These are phyloP conservation scores for Podospora conica DNA, from an alignment of 495 filamentous ascomycete species.

Conservation along the genomic window DNA sequence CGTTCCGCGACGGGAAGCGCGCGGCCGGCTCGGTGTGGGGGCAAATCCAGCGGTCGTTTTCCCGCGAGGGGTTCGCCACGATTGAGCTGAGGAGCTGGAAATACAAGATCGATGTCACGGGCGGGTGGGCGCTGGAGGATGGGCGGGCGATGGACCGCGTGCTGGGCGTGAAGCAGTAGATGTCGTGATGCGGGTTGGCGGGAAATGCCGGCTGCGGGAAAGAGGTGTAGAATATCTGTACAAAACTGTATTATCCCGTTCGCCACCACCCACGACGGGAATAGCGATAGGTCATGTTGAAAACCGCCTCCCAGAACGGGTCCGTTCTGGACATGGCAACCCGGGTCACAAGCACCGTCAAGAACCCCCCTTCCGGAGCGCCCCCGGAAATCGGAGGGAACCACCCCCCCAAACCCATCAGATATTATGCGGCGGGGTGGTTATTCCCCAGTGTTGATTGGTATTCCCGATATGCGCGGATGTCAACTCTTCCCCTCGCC, in stretches of 20 bases:
- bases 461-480: background rate
- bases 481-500: background rate
- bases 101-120: conserved; percentile 46
- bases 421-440: background rate
- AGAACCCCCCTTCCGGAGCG: background rate
- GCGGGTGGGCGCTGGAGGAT: conserved; percentile 45
- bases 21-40: conserved; percentile 25
- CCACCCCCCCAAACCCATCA: background rate
- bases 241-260: background rate
- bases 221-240: background rate
- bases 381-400: background rate
- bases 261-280: background rate
- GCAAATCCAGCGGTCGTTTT: conserved; percentile 35
- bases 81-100: conserved; percentile 29
- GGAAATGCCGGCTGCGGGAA: background rate
- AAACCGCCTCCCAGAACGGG: background rate
- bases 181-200: background rate
- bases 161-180: conserved; percentile 28
- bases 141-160: conserved; percentile 47
- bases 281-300: background rate
- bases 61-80: conserved; percentile 43
- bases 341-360: background rate
- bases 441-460: background rate
- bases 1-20: conserved; percentile 39
- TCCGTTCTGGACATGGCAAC: background rate